phyloP scores from a whole-genome alignment of 352 stramenopile genomes.

The Pilasporangium apinafurcum region DNA sequence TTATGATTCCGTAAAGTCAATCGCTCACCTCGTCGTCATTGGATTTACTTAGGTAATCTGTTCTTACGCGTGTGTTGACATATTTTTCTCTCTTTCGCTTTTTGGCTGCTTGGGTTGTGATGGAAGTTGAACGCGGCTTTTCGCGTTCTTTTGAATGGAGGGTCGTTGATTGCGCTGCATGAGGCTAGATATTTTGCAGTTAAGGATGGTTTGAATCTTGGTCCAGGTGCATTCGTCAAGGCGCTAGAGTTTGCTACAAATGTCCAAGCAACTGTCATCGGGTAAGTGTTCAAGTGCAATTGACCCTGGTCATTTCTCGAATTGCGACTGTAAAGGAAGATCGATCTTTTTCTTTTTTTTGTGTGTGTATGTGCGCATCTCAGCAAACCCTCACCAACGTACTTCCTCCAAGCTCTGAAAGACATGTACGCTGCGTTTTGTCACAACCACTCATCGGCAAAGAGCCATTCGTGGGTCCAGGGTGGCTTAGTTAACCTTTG shows the following conservation, averaged over 20 bases:
- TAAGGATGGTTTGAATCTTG: slow-evolving; percentile 40
- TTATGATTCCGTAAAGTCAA: slow-evolving; percentile 31
- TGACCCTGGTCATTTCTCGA: background rate
- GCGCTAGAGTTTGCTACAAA: slow-evolving; percentile 39
- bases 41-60: too few relatives aligned
- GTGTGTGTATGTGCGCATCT: background rate
- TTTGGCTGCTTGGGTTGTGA: background rate
- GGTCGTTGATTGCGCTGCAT: slow-evolving; percentile 45
- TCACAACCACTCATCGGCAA: background rate
- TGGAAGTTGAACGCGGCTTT: slow-evolving; percentile 49
- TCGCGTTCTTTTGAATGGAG: slow-evolving; percentile 34
- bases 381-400: slow-evolving; percentile 43
- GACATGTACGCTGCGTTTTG: slow-evolving; percentile 22
- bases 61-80: too few relatives aligned
- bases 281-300: slow-evolving; percentile 12
- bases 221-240: slow-evolving; percentile 46
- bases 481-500: too few relatives aligned
- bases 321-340: background rate
- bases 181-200: slow-evolving; percentile 45
- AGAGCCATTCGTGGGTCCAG: too few relatives aligned
- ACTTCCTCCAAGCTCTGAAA: slow-evolving; percentile 33
- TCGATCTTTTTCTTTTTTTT: background rate
- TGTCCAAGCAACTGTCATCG: slow-evolving; percentile 34
- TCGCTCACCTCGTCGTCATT: too few relatives aligned
- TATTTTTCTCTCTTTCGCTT: too few relatives aligned